These are phyloP conservation scores for Circinella minor DNA, from an alignment of 371 early-diverging fungal species.

Conservation along the genomic window DNA sequence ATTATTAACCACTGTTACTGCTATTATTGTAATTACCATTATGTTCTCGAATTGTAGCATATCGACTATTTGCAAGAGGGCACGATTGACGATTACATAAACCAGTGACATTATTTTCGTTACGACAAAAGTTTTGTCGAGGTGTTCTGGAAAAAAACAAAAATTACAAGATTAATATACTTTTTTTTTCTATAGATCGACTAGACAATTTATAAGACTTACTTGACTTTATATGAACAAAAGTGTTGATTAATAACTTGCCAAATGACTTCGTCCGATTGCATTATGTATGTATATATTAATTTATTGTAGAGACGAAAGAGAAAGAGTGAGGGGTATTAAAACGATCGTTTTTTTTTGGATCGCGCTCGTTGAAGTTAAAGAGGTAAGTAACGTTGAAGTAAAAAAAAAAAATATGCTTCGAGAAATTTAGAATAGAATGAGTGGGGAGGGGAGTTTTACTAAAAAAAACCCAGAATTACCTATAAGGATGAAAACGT, in stretches of 20 bases:
- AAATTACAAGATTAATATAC: neutral
- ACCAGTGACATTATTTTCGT: slow-evolving; percentile 98
- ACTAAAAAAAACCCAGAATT: neutral
- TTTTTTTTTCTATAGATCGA: neutral
- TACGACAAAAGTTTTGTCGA: slow-evolving; percentile 87
- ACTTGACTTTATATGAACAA: slow-evolving; percentile 97
- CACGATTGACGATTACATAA: slow-evolving; percentile 97
- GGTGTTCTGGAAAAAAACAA: slow-evolving; percentile 18
- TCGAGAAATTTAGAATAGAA: neutral
- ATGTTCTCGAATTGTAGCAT: slow-evolving; percentile 97
- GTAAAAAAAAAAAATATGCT: neutral
- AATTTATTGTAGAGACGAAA: neutral
- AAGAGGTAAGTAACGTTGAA: neutral
- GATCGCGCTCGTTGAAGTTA: neutral
- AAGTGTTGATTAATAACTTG: slow-evolving; percentile 91
- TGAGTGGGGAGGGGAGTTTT: neutral
- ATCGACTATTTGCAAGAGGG: slow-evolving; percentile 98
- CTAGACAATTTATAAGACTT: slow-evolving; percentile 28
- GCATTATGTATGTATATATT: slow-evolving; percentile 26
- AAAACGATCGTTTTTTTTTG: neutral
- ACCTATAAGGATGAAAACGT: neutral
- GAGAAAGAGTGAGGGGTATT: neutral
- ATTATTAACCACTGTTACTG: neutral
- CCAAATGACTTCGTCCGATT: slow-evolving; percentile 86
- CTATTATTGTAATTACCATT: slow-evolving; percentile 57